Conservation (phyloP, 306 rosid species). For the Sicyos baderoa region DNA sequence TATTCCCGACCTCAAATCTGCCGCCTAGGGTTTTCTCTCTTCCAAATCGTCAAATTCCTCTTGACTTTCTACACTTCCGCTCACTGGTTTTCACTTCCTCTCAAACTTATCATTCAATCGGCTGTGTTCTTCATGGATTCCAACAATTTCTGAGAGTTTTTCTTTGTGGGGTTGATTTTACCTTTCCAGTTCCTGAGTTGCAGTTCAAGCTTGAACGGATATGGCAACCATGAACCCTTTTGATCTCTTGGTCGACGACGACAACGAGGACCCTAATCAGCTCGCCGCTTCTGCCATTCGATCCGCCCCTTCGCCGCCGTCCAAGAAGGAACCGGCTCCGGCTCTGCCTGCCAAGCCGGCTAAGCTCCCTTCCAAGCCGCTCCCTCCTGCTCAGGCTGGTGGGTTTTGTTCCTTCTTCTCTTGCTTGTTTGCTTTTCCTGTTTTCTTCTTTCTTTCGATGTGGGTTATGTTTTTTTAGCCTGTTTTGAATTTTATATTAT, state of each 20-base stretch:
- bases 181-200: constrained; percentile 23
- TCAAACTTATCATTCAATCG: background rate
- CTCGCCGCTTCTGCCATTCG: constrained; percentile 24
- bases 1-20: too few species aligned
- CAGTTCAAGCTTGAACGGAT: constrained; percentile 21
- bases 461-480: background rate
- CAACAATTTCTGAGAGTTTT: constrained; percentile 22
- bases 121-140: constrained; percentile 27
- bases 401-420: background rate
- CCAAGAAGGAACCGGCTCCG: constrained; percentile 32
- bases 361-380: constrained; percentile 54
- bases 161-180: constrained; percentile 19
- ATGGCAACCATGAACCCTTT: constrained; percentile 60
- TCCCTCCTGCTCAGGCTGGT: constrained; percentile 58
- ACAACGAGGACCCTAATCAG: constrained; percentile 44
- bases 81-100: background rate
- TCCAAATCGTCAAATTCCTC: background rate
- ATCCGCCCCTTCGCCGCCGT: constrained; percentile 22
- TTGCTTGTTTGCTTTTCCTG: too few species aligned
- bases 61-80: background rate
- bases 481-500: background rate
- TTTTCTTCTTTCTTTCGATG: background rate
- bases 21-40: constrained; percentile 37
- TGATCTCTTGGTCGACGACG: constrained; percentile 52
- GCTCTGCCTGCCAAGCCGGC: constrained; percentile 43